Evolutionary conservation across 1,284 basidiomycete species (phyloP), one percentile per base, ranked within the genome.

Genomic region (Moesziomyces aphidis): DNA sequence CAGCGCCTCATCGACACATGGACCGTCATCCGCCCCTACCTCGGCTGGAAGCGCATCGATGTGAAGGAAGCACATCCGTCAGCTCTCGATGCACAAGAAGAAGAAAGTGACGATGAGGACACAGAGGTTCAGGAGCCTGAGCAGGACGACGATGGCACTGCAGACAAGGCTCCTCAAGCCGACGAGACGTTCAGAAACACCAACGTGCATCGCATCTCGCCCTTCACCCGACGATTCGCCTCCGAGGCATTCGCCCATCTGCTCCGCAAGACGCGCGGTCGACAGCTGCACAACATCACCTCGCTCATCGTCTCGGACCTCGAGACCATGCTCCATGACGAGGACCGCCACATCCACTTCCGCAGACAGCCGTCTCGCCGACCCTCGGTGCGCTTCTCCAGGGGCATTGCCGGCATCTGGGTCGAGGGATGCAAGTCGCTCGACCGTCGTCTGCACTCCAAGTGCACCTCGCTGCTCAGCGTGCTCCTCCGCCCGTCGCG

Each of bases 191-290:
- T 59, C 23, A 53, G 59, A 54, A 76, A 71, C 51, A 66, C 63
- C 57, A 61, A 72, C 19, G 11, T 59, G 9, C 62, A 57, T 22
- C 72, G 71, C 43, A 66, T 77, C 54, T 71, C 77, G 26, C 55
- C 77, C 15, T 81, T 83, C 48, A 80, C 78, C 10, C 67, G 80
- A 17, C 77, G 83, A 26, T 84, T 84, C 47, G 81, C 80, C 4
- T 73, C 81, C 0, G 83, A 84, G 57, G 82, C 83, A 0, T 75
- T 84, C 26, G 81, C 82, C 1, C 80, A 83, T 48, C 76, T 84
- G 17, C 61, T 83, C 6, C 79, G 83, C 53, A 83, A 79, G 62
- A 78, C 79, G 15, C 66, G 78, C 10, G 63, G 55, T 13, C 50
- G 46, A 3, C 77, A 82, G 48, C 67, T 84, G 23, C 55, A 61